These are phyloP conservation scores for Flaveria bidentis DNA, from an alignment of 129 eudicot genomes.

Conservation along the genomic window DNA sequence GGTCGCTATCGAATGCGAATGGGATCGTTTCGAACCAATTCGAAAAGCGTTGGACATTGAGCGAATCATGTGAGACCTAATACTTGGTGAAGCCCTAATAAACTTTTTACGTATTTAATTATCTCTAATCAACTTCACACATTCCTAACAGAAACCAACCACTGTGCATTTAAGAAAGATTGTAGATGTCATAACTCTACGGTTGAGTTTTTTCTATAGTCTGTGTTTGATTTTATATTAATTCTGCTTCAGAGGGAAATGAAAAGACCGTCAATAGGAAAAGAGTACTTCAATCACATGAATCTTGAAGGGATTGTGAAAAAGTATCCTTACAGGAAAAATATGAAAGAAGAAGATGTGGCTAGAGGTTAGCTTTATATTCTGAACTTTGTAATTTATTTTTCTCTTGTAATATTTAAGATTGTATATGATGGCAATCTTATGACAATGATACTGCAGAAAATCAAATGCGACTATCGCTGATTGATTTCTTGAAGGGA, in stretches of 20 bases:
- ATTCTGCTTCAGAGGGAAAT: slow-evolving; percentile 63
- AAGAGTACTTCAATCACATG: slow-evolving; percentile 87
- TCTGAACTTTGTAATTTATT: background rate
- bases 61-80: no score
- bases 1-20: no score
- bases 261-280: slow-evolving; percentile 82
- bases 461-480: slow-evolving; percentile 72
- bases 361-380: slow-evolving; percentile 56
- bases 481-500: slow-evolving; percentile 95
- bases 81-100: background rate
- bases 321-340: slow-evolving; percentile 84
- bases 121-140: no score
- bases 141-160: background rate
- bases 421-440: slow-evolving; percentile 7
- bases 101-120: background rate
- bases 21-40: no score
- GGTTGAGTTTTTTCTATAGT: background rate
- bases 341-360: slow-evolving; percentile 69
- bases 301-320: slow-evolving; percentile 81
- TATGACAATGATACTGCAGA: slow-evolving; percentile 49
- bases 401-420: background rate
- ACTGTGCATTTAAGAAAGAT: background rate
- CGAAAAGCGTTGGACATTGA: no score
- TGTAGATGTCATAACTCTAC: background rate
- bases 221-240: background rate